phyloP scores from a whole-genome alignment of 2,329 filamentous ascomycete genomes.

The Trichoderma citrinoviride region DNA sequence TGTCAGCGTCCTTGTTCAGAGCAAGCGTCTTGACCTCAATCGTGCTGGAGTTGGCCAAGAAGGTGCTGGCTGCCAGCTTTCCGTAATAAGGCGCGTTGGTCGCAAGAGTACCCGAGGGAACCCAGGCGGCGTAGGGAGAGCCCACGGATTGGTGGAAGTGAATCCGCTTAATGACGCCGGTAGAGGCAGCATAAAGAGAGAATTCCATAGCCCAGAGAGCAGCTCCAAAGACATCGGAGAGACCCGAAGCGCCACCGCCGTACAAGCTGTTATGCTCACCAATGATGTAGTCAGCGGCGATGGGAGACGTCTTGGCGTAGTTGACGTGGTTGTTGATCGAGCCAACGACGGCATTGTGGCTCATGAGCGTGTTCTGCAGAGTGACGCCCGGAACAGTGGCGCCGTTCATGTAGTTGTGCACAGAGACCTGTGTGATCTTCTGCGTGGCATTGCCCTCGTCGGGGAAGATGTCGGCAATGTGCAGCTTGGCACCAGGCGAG shows the following conservation, averaged over 20 bases:
- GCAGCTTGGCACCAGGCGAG: constrained; percentile 24
- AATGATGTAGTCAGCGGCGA: constrained; percentile 39
- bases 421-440: constrained; percentile 24
- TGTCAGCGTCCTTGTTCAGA: constrained; percentile 20
- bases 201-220: constrained; percentile 51
- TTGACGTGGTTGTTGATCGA: constrained; percentile 31
- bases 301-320: constrained; percentile 30
- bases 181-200: constrained; percentile 36
- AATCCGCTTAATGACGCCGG: constrained; percentile 35
- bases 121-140: constrained; percentile 29
- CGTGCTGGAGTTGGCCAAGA: constrained; percentile 23
- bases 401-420: constrained; percentile 34
- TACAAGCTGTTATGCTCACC: constrained; percentile 49
- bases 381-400: constrained; percentile 38
- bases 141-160: constrained; percentile 42
- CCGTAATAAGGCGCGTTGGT: constrained; percentile 29
- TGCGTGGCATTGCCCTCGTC: constrained; percentile 29
- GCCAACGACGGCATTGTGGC: constrained; percentile 37
- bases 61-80: constrained; percentile 26
- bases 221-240: constrained; percentile 48
- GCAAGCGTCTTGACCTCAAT: constrained; percentile 21
- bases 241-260: constrained; percentile 39
- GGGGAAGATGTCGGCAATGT: constrained; percentile 32
- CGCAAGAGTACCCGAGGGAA: constrained; percentile 16
- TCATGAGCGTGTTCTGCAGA: constrained; percentile 39